Conservation (phyloP, 1,284 basidiomycete species). For the Apiotrichum siamense region DNA sequence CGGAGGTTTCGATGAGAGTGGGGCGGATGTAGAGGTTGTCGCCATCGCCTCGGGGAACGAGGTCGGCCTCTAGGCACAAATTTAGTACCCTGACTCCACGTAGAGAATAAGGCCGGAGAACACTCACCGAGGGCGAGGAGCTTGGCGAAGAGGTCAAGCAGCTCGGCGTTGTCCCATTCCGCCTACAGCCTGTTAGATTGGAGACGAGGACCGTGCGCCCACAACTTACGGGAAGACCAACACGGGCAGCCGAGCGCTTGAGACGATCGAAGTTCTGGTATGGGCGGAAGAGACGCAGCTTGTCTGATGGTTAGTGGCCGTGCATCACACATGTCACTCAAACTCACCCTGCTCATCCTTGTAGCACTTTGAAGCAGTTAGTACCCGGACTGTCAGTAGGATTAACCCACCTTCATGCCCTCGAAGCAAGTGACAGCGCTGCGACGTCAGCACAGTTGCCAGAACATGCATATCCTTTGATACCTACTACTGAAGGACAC, state of each 20-base stretch:
- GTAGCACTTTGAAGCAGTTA: conserved; percentile 31
- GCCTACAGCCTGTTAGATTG: conserved; percentile 12
- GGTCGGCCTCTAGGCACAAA: conserved; percentile 7
- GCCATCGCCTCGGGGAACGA: conserved; percentile 38
- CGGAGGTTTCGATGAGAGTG: conserved; percentile 42
- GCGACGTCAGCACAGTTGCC: not conserved
- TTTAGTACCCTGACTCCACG: not conserved
- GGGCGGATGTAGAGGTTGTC: conserved; percentile 44
- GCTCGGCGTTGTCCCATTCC: conserved; percentile 43
- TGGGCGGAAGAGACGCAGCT: conserved; percentile 41
- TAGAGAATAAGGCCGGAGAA: not conserved
- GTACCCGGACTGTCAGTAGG: not conserved
- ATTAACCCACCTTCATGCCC: conserved; percentile 43
- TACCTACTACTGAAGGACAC: conserved; percentile 40
- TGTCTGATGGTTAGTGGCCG: conserved; percentile 18
- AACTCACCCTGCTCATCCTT: conserved; percentile 31
- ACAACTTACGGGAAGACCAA: conserved; percentile 39
- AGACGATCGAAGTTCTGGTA: conserved; percentile 42
- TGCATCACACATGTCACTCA: no score
- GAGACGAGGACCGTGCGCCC: not conserved
- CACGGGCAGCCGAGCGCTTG: conserved; percentile 38
- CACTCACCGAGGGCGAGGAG: conserved; percentile 36
- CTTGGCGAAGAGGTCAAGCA: conserved; percentile 37
- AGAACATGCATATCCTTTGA: not conserved
- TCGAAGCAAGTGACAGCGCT: conserved; percentile 44